A percentile compares a stretch with the other conserved stretches of the same genome.
phyloP scores from a whole-genome alignment of 768 basidiomycete genomes.

The Psilocybe cubensis region DNA sequence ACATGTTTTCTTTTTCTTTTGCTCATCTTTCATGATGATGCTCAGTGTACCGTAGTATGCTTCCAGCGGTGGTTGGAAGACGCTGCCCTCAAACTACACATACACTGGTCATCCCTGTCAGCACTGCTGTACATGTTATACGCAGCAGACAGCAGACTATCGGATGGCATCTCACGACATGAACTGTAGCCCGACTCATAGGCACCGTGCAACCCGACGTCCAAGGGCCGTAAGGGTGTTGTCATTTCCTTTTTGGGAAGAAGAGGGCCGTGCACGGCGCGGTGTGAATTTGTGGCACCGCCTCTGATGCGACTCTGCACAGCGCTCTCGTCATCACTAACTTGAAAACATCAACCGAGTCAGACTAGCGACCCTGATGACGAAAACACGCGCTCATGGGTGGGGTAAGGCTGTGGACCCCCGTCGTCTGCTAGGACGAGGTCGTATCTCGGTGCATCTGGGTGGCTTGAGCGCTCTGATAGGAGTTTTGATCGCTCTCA shows the following conservation, averaged over 20 bases:
- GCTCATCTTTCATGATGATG: too few relatives aligned
- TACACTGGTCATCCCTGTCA: too few relatives aligned
- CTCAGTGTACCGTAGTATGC: too few relatives aligned
- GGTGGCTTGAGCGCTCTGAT: background rate
- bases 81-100: too few relatives aligned
- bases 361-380: background rate
- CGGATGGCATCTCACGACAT: too few relatives aligned
- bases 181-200: background rate
- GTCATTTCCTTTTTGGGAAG: background rate
- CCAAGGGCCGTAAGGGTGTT: background rate
- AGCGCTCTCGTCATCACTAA: background rate
- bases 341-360: background rate
- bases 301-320: background rate
- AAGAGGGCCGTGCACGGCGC: background rate
- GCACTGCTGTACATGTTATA: too few relatives aligned
- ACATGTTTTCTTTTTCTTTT: too few relatives aligned
- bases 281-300: background rate
- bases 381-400: background rate
- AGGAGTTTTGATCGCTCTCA: background rate
- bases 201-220: background rate
- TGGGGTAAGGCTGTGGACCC: background rate
- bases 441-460: background rate
- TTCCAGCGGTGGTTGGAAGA: too few relatives aligned
- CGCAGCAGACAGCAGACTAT: too few relatives aligned
- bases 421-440: background rate